Conservation (phyloP, 2,329 filamentous ascomycete species). For the Periglandula ipomoeae region DNA sequence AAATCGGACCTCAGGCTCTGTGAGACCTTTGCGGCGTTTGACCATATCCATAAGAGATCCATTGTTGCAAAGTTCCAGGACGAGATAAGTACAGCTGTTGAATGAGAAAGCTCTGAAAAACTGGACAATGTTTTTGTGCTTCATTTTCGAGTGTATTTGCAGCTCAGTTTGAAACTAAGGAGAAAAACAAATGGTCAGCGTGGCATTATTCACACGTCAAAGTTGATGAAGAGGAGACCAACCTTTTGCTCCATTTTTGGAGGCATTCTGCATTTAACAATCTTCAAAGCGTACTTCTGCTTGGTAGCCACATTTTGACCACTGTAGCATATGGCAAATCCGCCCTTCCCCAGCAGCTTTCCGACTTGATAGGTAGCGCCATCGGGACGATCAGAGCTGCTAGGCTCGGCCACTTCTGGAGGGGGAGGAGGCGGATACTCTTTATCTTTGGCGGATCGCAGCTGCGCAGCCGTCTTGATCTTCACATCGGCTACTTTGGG, state of each 20-base stretch:
- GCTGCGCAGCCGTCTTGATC: conserved; percentile 40
- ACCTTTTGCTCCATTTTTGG: conserved; percentile 81
- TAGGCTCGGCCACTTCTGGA: conserved; percentile 47
- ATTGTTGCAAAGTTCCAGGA: conserved; percentile 89
- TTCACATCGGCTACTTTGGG: conserved; percentile 41
- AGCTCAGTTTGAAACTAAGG: conserved; percentile 67
- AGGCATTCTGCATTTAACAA: conserved; percentile 76
- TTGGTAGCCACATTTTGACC: conserved; percentile 58
- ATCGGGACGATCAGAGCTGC: conserved; percentile 59
- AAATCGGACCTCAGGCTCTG: conserved; percentile 86
- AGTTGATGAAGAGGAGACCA: conserved; percentile 8
- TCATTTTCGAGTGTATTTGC: conserved; percentile 97
- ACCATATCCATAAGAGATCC: conserved; percentile 98
- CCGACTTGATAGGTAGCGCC: conserved; percentile 67
- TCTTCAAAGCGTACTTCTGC: conserved; percentile 67
- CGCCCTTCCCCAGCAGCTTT: conserved; percentile 67
- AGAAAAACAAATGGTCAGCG: not conserved
- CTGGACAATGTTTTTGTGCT: conserved; percentile 89
- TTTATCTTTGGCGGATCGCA: conserved; percentile 52
- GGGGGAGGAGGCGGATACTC: conserved; percentile 60
- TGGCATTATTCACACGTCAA: not conserved
- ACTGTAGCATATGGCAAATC: conserved; percentile 74
- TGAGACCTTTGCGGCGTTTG: conserved; percentile 81
- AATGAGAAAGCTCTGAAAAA: conserved; percentile 93
- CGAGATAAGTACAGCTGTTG: conserved; percentile 80